These are phyloP conservation scores for Aspergillus caelatus DNA, from an alignment of 2,329 filamentous ascomycete genomes.

Conservation along the genomic window DNA sequence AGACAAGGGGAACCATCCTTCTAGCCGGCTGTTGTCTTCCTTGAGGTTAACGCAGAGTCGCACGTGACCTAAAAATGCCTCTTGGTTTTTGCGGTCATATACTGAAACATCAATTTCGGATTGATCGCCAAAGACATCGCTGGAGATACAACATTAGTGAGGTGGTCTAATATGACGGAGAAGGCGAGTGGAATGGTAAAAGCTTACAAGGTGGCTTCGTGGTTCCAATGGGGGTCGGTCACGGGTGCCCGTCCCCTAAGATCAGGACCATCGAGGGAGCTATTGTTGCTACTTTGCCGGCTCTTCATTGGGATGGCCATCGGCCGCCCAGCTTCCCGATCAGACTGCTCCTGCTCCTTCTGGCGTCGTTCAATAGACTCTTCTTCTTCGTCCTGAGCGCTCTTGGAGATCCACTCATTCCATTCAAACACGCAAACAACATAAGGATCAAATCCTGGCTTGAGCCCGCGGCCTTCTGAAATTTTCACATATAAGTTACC, in stretches of 20 bases:
- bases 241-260: conserved; percentile 64
- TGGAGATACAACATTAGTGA: conserved; percentile 45
- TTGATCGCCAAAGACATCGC: conserved; percentile 90
- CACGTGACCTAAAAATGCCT: conserved; percentile 90
- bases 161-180: neutral
- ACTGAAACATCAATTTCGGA: conserved; percentile 91
- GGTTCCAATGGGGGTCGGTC: conserved; percentile 92
- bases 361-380: conserved; percentile 64
- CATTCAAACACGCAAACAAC: conserved; percentile 96
- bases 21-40: conserved; percentile 70
- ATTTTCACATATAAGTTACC: conserved; percentile 92
- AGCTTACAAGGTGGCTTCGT: conserved; percentile 90
- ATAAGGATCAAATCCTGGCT: conserved; percentile 85
- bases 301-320: conserved; percentile 98
- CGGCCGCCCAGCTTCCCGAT: conserved; percentile 78
- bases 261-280: conserved; percentile 68
- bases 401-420: conserved; percentile 92
- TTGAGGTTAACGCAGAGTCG: conserved; percentile 73
- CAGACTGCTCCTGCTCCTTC: conserved; percentile 63
- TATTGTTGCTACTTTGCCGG: conserved; percentile 94
- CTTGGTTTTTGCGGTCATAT: conserved; percentile 82
- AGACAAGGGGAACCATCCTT: conserved; percentile 82
- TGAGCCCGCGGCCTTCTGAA: conserved; percentile 77
- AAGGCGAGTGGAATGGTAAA: neutral
- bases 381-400: conserved; percentile 66